A percentile compares a stretch with the other conserved stretches of the same genome.
Conservation (phyloP, 352 stramenopile species). For the Pythium coloratum region DNA sequence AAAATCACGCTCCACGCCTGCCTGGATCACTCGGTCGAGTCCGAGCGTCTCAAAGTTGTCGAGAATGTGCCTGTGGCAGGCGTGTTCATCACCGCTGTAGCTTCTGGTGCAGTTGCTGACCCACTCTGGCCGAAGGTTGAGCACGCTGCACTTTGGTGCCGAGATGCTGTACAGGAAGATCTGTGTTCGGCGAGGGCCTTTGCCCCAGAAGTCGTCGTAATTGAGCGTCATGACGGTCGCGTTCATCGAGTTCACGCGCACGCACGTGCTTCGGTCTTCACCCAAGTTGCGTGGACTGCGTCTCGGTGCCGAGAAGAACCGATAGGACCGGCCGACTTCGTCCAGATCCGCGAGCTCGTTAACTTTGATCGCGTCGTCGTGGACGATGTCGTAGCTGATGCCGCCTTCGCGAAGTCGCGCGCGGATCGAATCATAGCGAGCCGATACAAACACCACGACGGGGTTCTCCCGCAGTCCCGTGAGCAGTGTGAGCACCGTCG, state of each 20-base stretch:
- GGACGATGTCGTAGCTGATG: slow-evolving; percentile 35
- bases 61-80: slow-evolving; percentile 54
- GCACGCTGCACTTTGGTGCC: slow-evolving; percentile 32
- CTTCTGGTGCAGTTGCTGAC: slow-evolving; percentile 32
- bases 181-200: slow-evolving; percentile 28
- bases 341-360: slow-evolving; percentile 33
- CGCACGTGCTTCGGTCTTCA: slow-evolving; percentile 33
- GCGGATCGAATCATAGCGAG: slow-evolving; percentile 26
- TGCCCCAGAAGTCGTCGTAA: slow-evolving; percentile 42
- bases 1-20: slow-evolving; percentile 40
- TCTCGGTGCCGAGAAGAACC: slow-evolving; percentile 30
- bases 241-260: slow-evolving; percentile 39
- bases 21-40: slow-evolving; percentile 37
- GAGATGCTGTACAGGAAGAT: slow-evolving; percentile 41
- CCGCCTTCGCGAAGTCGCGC: slow-evolving; percentile 16
- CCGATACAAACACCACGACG: slow-evolving; percentile 20
- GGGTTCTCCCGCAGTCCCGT: slow-evolving; percentile 29
- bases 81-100: slow-evolving; percentile 29
- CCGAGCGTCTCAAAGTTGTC: slow-evolving; percentile 45
- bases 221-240: slow-evolving; percentile 32
- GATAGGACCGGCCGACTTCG: slow-evolving; percentile 23
- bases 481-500: slow-evolving; percentile 24
- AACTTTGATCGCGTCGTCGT: slow-evolving; percentile 13
- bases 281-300: slow-evolving; percentile 26
- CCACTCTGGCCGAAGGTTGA: slow-evolving; percentile 27